These are phyloP conservation scores for Raphanus sativus DNA, from an alignment of 345 rosid species.

Conservation along the genomic window DNA sequence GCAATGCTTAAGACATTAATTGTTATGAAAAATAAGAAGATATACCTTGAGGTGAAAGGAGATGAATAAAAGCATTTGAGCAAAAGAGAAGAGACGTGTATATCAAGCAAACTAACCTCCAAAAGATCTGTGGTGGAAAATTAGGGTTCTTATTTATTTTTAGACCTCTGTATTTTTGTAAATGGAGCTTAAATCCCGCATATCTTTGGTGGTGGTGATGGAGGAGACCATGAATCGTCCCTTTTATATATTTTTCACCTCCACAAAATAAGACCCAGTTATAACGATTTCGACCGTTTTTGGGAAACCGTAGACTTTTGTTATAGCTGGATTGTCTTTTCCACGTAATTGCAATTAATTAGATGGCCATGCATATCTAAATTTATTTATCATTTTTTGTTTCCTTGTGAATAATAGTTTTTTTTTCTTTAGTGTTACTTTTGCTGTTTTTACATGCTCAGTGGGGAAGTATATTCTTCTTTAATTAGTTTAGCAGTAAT, in stretches of 20 bases:
- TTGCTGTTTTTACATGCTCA: not conserved
- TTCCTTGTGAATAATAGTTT: not conserved
- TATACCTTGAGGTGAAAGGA: slow-evolving; percentile 33
- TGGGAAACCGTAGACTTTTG: slow-evolving; percentile 27
- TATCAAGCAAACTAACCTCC: slow-evolving; percentile 36
- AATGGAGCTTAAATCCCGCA: slow-evolving; percentile 39
- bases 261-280: slow-evolving; percentile 5
- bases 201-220: slow-evolving; percentile 31
- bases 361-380: slow-evolving; percentile 2
- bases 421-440: not conserved
- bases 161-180: slow-evolving; percentile 27
- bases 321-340: not conserved
- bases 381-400: not conserved
- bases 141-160: slow-evolving; percentile 34
- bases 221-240: slow-evolving; percentile 32
- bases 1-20: not conserved
- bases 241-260: not conserved
- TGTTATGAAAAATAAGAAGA: not conserved
- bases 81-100: slow-evolving; percentile 35
- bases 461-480: slow-evolving; percentile 6
- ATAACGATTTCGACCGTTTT: slow-evolving; percentile 28
- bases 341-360: slow-evolving; percentile 7
- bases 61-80: slow-evolving; percentile 21
- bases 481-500: not conserved
- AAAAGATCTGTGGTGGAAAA: slow-evolving; percentile 28